Conservation (phyloP, 352 stramenopile species). For the Blastocystis sp. region DNA sequence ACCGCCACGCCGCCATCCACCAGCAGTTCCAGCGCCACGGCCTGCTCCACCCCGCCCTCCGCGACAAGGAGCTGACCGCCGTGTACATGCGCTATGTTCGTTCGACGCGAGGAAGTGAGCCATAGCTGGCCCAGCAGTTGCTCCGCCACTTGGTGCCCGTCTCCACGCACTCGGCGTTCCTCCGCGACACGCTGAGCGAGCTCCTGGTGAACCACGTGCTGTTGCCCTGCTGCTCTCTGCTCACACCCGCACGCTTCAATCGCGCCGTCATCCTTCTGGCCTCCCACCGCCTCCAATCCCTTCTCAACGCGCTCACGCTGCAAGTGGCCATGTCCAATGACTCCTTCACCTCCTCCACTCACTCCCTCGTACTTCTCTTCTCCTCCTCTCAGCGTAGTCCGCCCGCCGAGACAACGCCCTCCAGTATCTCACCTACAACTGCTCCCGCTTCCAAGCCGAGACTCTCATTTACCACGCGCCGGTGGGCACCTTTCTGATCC, state of each 20-base stretch:
- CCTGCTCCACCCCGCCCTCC: constrained; percentile 7
- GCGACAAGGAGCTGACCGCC: constrained; percentile 34
- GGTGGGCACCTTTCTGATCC: constrained; percentile 30
- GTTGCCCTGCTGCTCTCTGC: neutral
- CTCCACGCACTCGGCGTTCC: neutral
- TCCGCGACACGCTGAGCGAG: constrained; percentile 27
- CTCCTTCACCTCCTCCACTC: neutral
- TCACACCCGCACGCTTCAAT: constrained; percentile 40
- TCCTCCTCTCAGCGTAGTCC: neutral
- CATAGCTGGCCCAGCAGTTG: constrained; percentile 56
- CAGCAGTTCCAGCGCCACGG: constrained; percentile 2
- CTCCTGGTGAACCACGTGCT: neutral
- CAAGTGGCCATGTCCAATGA: constrained; percentile 45
- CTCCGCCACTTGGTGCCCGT: neutral
- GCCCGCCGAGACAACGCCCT: neutral
- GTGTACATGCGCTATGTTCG: constrained; percentile 47
- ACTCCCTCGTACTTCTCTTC: neutral
- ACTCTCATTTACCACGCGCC: constrained; percentile 31
- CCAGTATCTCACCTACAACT: constrained; percentile 5
- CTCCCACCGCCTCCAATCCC: neutral
- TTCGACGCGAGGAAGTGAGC: neutral
- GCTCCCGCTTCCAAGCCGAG: constrained; percentile 45
- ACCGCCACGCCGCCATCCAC: constrained; percentile 37
- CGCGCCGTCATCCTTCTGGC: neutral
- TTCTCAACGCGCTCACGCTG: neutral